phyloP scores from a whole-genome alignment of 495 filamentous ascomycete genomes.

The Neurospora intermedia region DNA sequence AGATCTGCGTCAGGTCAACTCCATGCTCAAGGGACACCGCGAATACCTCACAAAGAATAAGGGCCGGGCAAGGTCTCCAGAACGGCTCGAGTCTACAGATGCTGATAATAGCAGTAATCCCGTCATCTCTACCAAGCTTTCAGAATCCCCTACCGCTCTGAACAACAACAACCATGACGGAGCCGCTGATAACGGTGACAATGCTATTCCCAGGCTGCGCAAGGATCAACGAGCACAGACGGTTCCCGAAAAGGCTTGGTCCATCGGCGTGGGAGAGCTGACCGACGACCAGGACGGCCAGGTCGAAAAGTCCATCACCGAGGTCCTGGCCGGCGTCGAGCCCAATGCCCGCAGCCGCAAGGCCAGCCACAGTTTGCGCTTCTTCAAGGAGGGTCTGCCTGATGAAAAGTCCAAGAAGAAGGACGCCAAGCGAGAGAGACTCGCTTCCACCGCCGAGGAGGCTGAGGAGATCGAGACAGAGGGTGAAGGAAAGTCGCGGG shows the following conservation, averaged over 20 bases:
- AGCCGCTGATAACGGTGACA: conserved; percentile 12
- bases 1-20: conserved; percentile 23
- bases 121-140: conserved; percentile 6
- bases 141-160: conserved; percentile 7
- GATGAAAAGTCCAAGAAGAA: conserved; percentile 38
- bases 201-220: conserved; percentile 28
- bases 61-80: conserved; percentile 27
- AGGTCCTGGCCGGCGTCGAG: conserved; percentile 65
- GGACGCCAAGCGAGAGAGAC: conserved; percentile 28
- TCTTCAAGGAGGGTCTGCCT: conserved; percentile 85
- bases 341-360: conserved; percentile 81
- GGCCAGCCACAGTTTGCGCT: conserved; percentile 79
- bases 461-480: conserved; percentile 6
- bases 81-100: conserved; percentile 25
- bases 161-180: conserved; percentile 4
- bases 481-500: background rate
- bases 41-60: conserved; percentile 24
- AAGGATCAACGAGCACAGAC: conserved; percentile 32
- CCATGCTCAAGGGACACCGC: conserved; percentile 27
- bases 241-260: conserved; percentile 45
- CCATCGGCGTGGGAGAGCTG: conserved; percentile 36
- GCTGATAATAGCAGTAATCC: conserved; percentile 3
- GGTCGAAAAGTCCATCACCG: conserved; percentile 78
- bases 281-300: conserved; percentile 33
- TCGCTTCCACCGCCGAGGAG: conserved; percentile 13